Evolutionary conservation across 352 stramenopile genomes (phyloP).

Genomic region (Phytophthora fragariaefolia): DNA sequence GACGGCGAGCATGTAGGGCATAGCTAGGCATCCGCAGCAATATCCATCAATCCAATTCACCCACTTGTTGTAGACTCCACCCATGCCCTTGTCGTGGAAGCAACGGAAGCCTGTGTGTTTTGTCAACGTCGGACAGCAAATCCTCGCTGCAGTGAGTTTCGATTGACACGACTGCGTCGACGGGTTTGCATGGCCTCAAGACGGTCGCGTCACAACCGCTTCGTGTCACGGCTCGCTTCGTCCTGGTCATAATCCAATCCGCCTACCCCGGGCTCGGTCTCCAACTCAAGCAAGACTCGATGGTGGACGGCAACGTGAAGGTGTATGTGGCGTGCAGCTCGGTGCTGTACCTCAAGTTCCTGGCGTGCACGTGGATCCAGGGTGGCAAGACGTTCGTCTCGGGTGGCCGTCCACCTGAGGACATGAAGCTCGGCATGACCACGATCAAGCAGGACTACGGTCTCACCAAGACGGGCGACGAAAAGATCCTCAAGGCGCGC

Average conservation of each 20-base stretch:
- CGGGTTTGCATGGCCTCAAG: neutral
- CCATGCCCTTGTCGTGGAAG: neutral
- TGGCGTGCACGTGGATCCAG: conserved; percentile 52
- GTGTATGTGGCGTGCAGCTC: conserved; percentile 62
- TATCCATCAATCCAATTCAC: conserved; percentile 14
- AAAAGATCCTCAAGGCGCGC: conserved; percentile 42
- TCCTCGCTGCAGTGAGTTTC: neutral
- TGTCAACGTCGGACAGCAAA: conserved; percentile 9
- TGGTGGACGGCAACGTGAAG: conserved; percentile 44
- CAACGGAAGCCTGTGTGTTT: neutral
- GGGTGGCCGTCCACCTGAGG: conserved; percentile 60
- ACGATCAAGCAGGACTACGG: conserved; percentile 46
- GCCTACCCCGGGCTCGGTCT: conserved; percentile 2
- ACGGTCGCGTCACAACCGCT: too few species aligned
- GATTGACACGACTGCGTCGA: neutral
- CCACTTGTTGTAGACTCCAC: conserved; percentile 9
- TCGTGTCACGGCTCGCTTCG: too few species aligned
- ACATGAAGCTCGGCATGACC: conserved; percentile 42
- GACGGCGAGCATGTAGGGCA: neutral
- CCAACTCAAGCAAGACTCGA: neutral
- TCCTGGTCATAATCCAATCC: conserved; percentile 12
- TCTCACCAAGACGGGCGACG: conserved; percentile 40
- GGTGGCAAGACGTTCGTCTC: conserved; percentile 59
- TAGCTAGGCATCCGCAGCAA: conserved; percentile 13
- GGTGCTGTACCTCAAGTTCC: conserved; percentile 79